Evolutionary conservation across 495 filamentous ascomycete species (phyloP).

Genomic region (Extremus antarcticus): DNA sequence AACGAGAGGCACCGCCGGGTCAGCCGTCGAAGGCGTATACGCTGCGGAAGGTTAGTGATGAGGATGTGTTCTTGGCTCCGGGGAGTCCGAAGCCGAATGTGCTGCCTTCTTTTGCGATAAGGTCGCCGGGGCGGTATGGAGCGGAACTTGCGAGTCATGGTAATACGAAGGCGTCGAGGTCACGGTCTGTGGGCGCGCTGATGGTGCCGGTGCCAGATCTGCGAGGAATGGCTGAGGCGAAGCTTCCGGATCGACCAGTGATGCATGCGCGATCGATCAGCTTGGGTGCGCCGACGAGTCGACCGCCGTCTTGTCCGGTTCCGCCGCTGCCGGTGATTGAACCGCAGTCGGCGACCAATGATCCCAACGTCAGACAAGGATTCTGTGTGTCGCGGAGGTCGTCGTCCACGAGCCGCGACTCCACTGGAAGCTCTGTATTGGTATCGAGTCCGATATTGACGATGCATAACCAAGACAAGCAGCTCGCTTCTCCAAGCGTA

Average conservation of each 20-base stretch:
- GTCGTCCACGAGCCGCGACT: constrained; percentile 19
- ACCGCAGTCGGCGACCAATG: constrained; percentile 1
- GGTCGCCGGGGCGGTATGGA: constrained; percentile 12
- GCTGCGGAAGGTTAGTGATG: constrained; percentile 1
- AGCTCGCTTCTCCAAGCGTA: constrained; percentile 6
- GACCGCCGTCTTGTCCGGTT: constrained; percentile 17
- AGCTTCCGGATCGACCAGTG: neutral
- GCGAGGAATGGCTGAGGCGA: neutral
- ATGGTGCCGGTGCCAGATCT: constrained; percentile 2
- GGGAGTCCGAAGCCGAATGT: constrained; percentile 14
- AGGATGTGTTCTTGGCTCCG: constrained; percentile 11
- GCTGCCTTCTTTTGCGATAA: constrained; percentile 13
- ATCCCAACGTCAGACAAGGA: constrained; percentile 5
- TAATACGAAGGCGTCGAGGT: neutral
- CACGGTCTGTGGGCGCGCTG: constrained; percentile 13
- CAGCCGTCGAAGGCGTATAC: neutral
- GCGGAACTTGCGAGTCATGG: constrained; percentile 6
- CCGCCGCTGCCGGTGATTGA: constrained; percentile 14
- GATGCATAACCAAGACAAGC: constrained; percentile 1
- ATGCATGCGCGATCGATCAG: constrained; percentile 19
- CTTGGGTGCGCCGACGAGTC: constrained; percentile 12
- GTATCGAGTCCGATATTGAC: constrained; percentile 9
- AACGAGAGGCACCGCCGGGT: neutral
- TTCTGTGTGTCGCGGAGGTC: constrained; percentile 2
- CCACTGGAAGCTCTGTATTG: constrained; percentile 18